Base-by-base conservation (phyloP, 1,284 basidiomycete species). In the Cutaneotrichosporon cavernicola region DNA sequence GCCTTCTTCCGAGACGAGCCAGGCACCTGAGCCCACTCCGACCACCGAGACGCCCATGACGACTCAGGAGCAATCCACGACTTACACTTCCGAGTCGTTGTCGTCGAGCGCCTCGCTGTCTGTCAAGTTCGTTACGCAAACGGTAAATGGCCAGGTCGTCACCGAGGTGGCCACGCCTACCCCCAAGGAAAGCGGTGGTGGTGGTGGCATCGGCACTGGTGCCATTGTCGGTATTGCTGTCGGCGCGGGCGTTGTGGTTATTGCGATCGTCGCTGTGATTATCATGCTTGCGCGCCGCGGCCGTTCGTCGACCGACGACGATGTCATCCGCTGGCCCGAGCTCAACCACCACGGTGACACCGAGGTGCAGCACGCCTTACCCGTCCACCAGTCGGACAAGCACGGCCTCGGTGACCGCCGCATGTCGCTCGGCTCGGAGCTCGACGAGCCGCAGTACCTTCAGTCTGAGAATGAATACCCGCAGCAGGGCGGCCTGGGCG, bases 281-380 rank as follows among this genome's bases (percentile, higher is more conserved):
- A 56, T 80, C 32, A 76, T 62, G 36, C 10, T 75, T 72, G 70
- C 76, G 32, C 69, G 75, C 67, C 77, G 75, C 69, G 67, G 70
- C 52, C 70, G 77, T 60, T 61, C 58, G 16, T 60, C 65, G 22
- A 75, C 77, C 58, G 78, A 78, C 58, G 77, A 78, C 62, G 80
- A 81, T 58, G 78, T 73, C 31, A 81, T 81, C 69, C 68, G 76
- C 61, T 81, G 80, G 78, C 80, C 80, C 22, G 80, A 81, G 64
- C 73, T 81, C 53, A 80, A 81, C 68, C 69, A 74, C 60, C 79
- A 81, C 66, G 80, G 80, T 32, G 79, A 81, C 63, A 70, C 77
- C 0, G 69, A 69, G 22, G 70, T 72, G n/a, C 72, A 76, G 59
- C 73, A 78, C 63, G 77, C 80, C n/a, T 67, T 81, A 8, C 80